Base-by-base conservation (phyloP, 139 green algal genomes). In the Chlorella sp. region DNA sequence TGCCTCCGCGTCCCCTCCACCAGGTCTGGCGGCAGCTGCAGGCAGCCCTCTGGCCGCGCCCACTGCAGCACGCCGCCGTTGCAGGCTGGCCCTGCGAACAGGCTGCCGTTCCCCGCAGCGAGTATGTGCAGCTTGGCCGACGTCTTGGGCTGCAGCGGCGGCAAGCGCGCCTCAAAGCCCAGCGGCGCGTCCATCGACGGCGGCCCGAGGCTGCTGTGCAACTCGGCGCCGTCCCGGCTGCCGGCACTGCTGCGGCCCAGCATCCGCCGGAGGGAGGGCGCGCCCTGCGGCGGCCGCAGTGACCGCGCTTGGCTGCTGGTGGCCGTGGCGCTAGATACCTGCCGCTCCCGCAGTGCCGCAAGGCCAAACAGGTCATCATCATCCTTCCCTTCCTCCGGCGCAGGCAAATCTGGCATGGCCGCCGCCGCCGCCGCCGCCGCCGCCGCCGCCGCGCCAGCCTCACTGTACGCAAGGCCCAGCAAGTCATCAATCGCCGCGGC, bases 121-220 rank as follows among this genome's bases (percentile, higher is more conserved):
- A 93, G 66, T 23, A 66, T 27, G 29, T 60, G 80, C 23, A 93
- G 77, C 21, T 72, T 78, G 2, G 89, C 80, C 0, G 76, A 71
- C 27, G 73, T 46, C 38, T 92, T 90, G 27, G 84, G 87, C n/a
- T 84, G 76, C 35, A 93, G 77, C 1, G 89, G 89, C 31, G 86
- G 82, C 59, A 89, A 81, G 12, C 89, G 81, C 4, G 86, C 70
- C 43, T 89, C 86, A 42, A 87, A 73, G 1, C 72, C 48, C 8
- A 90, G 36, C 0, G 86, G 86, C 12, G 67, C 25, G 31, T 76
- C 68, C 41, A 73, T 7, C 17, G 46, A 33, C 43, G 46, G 8
- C 12, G 53, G n/a, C n/a, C n/a, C n/a, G n/a, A n/a, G n/a, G n/a
- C n/a, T n/a, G n/a, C n/a, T n/a, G n/a, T n/a, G n/a, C n/a, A n/a